Base-by-base conservation (phyloP, 495 filamentous ascomycete genomes). In the Chaetomium cochliodes region DNA sequence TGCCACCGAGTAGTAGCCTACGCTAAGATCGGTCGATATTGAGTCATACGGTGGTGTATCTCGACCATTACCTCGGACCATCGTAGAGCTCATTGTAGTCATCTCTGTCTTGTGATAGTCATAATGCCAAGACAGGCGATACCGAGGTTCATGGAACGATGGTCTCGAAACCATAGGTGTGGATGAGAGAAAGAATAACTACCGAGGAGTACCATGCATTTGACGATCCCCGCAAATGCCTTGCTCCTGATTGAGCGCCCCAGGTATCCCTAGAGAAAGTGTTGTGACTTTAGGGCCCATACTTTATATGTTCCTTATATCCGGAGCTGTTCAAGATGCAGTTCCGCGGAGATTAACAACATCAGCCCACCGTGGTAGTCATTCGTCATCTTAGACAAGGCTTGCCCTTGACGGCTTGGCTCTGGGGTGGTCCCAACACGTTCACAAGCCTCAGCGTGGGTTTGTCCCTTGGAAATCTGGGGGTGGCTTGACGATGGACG, bases 391-490 rank as follows among this genome's bases (percentile, higher is more conserved):
- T 22, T 30, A 59, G 42, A 59, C 56, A 59, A n/a, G 56, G 42
- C 56, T 59, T 59, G 23, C 15, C 8, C 42, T 33, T 42, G 56
- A 4, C 8, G 56, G 57, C 57, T 59, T 49, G 57, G 42, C 57
- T 49, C 57, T 11, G 42, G 25, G 41, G 55, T 20, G 41, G 55
- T 20, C 42, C 55, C 42, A 22, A 44, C 26, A 22, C 50, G 11
- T 18, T 26, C 33, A 20, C 16, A n/a, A 18, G 7, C 39, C 12
- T 7, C 16, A 23, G 22, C 13, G 20, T n/a, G 33, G 22, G 49
- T 50, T 6, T 33, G 60, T 47, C 25, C 37, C 61, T 57, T 12
- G 52, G 37, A 57, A 64, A 64, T 58, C 62, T 22, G 55, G 62
- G 62, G 54, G 59, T 61, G 59, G 59, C 59, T 61, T 41, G 33